These are phyloP conservation scores for Aspergillus chevalieri DNA, from an alignment of 2,329 filamentous ascomycete genomes.

Conservation along the genomic window DNA sequence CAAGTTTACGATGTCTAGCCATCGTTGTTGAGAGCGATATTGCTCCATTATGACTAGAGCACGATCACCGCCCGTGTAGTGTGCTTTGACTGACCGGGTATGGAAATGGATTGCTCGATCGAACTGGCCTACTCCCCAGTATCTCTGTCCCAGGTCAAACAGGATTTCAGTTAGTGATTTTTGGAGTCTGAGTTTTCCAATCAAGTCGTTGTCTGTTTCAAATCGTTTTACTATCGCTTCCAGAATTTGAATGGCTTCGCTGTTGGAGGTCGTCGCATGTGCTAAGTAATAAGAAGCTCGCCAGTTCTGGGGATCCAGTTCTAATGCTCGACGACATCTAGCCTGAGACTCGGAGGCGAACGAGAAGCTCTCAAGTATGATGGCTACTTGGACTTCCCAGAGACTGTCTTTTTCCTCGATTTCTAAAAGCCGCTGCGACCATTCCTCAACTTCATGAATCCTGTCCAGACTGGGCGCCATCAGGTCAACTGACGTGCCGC, in stretches of 20 bases:
- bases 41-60: constrained; percentile 7
- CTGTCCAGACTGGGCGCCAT: constrained; percentile 2
- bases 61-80: constrained; percentile 7
- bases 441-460: constrained; percentile 9
- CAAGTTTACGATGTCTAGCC: constrained; percentile 6
- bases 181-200: constrained; percentile 2
- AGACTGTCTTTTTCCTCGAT: constrained; percentile 7
- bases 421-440: constrained; percentile 4
- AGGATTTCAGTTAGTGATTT: constrained; percentile 9
- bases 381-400: constrained; percentile 19
- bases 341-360: constrained; percentile 12
- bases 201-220: constrained; percentile 7
- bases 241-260: constrained; percentile 11
- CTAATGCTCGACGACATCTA: constrained; percentile 14
- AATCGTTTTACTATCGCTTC: constrained; percentile 3
- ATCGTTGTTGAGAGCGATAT: constrained; percentile 6
- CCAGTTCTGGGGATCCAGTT: constrained; percentile 15
- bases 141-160: constrained; percentile 10
- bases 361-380: constrained; percentile 10
- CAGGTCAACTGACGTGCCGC: not conserved
- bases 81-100: constrained; percentile 4
- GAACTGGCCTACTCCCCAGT: constrained; percentile 7
- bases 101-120: constrained; percentile 8
- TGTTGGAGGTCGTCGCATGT: constrained; percentile 9
- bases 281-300: constrained; percentile 16